Percentiles rank a stretch among this genome's conserved stretches.
phyloP scores from a whole-genome alignment of 805 yeast species.

The Komagataella phaffii region DNA sequence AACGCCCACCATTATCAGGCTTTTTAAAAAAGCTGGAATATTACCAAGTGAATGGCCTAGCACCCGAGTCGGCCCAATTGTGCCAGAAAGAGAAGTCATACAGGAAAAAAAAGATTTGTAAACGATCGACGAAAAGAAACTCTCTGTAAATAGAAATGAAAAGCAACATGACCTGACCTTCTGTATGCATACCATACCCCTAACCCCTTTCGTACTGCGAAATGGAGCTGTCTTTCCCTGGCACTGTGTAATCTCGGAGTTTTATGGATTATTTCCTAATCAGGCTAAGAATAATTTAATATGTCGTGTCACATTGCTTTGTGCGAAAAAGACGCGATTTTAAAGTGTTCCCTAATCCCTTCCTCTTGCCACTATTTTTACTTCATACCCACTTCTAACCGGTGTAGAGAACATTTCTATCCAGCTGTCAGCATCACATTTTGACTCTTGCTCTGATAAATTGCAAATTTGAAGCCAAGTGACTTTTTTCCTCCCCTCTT shows the following conservation, averaged over 20 bases:
- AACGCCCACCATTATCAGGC: slow-evolving; percentile 61
- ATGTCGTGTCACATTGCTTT: neutral
- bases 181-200: too few relatives aligned
- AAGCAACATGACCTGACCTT: neutral
- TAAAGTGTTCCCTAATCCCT: neutral
- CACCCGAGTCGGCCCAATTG: slow-evolving; percentile 19
- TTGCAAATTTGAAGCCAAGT: neutral
- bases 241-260: neutral
- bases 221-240: neutral
- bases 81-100: slow-evolving; percentile 8
- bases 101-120: slow-evolving; percentile 2
- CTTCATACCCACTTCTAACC: neutral
- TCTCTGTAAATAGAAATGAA: neutral
- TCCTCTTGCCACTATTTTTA: neutral
- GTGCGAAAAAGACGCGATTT: neutral
- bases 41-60: slow-evolving; percentile 47
- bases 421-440: neutral
- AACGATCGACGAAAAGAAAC: neutral
- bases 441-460: neutral
- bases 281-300: neutral
- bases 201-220: neutral
- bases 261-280: neutral
- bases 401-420: too few relatives aligned
- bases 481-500: neutral
- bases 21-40: slow-evolving; percentile 70